Evolutionary conservation across 345 rosid genomes (phyloP).

Genomic region (Sapria himalayana): DNA sequence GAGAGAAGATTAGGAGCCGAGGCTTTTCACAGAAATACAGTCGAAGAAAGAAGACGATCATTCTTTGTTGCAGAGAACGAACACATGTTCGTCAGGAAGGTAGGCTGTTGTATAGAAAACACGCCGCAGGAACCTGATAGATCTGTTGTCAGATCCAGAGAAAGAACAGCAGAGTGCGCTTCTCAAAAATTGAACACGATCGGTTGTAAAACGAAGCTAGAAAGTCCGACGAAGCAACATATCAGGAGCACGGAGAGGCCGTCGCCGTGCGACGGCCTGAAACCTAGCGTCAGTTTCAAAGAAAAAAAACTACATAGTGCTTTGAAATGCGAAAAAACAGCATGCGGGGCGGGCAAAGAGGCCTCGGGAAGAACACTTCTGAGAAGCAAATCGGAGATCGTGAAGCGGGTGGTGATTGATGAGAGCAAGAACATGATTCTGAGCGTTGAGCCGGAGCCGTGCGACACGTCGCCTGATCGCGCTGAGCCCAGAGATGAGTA

Average conservation of each 20-base stretch:
- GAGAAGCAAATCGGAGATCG: slow-evolving; percentile 23
- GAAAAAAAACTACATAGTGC: slow-evolving; percentile 2
- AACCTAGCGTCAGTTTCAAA: slow-evolving; percentile 3
- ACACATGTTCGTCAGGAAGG: too few species aligned
- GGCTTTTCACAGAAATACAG: too few species aligned
- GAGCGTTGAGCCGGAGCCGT: neutral
- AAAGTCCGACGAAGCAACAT: neutral
- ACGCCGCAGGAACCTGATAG: too few species aligned
- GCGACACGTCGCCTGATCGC: neutral
- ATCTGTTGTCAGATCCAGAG: too few species aligned
- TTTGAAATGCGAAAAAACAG: slow-evolving; percentile 2
- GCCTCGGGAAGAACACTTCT: slow-evolving; percentile 7
- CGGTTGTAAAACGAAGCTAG: neutral
- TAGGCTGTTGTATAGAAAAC: too few species aligned
- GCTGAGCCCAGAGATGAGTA: slow-evolving; percentile 19
- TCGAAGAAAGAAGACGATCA: too few species aligned
- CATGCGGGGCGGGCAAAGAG: slow-evolving; percentile 3
- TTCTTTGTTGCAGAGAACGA: too few species aligned
- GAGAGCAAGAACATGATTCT: slow-evolving; percentile 15
- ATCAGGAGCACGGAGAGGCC: slow-evolving; percentile 7
- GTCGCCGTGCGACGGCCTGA: slow-evolving; percentile 8
- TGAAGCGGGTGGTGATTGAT: slow-evolving; percentile 10
- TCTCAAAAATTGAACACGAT: neutral
- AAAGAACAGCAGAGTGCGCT: neutral
- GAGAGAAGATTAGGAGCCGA: too few species aligned